Base-by-base conservation (phyloP, 257 asterid genomes). In the Avicennia marina region DNA sequence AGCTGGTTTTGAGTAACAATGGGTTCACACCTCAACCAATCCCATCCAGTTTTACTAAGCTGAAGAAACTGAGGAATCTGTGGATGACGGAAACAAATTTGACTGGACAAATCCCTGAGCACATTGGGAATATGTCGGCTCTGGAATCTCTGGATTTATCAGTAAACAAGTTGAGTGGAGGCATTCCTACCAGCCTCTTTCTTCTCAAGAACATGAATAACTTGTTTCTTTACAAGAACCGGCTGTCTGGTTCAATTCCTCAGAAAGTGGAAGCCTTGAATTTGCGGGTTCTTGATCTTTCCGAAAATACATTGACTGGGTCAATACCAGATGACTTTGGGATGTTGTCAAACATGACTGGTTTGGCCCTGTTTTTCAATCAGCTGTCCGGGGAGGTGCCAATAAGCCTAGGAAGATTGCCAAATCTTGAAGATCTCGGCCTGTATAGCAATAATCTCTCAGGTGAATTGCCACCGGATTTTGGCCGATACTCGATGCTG, bases 331-430 rank as follows among this genome's bases (percentile, higher is more conserved):
- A 78, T 15, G 96, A 65, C 33, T 78, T 75, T 2, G 95, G 93
- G 8, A 85, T 78, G 20, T 55, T 91, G 55, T 79, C 72, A 2
- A 83, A 60, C 39, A 56, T 91, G 18, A 77, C 94, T 0, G 78
- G 75, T 13, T 64, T 91, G 67, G 78, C 74, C 51, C 39, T 88
- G 75, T 73, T 21, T 40, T 60, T 12, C 75, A 91, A 91, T 65
- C 72, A 74, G 19, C 44, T 91, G 40, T 78, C 95, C 0, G 98
- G 98, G 10, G 70, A 62, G 49, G 66, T 91, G 4, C 98, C 98
- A 0, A 21, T 6, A 17, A 78, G 87, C 56, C 62, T 91, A 5
- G 82, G 84, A 17, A 66, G 73, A 46, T 75, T 91, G 16, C 87
- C 95, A 5, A 27, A 57, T 11, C 64, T 91, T 33, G 7, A 12